Evolutionary conservation across 768 basidiomycete species (phyloP).

Genomic region (Collybiopsis luxurians): DNA sequence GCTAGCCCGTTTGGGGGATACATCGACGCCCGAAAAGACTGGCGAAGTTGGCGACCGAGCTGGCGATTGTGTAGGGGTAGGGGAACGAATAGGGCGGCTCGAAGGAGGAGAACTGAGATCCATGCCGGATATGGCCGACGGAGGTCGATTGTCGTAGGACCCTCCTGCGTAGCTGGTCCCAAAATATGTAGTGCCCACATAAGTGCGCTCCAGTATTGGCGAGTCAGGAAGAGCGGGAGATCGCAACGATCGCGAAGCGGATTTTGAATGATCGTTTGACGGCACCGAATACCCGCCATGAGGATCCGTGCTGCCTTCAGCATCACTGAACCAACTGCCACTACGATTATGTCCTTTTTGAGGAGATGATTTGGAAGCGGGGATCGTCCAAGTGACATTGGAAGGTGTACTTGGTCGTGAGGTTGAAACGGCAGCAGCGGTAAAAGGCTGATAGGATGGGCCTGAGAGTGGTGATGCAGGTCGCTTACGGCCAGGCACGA

Average conservation of each 20-base stretch:
- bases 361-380: conserved; percentile 26
- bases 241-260: conserved; percentile 44
- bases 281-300: conserved; percentile 14
- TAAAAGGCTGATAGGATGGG: conserved; percentile 57
- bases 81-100: conserved; percentile 45
- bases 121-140: conserved; percentile 47
- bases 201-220: conserved; percentile 41
- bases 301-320: conserved; percentile 27
- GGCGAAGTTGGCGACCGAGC: conserved; percentile 55
- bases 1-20: conserved; percentile 36
- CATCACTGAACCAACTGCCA: conserved; percentile 56
- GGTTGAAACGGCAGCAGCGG: conserved; percentile 45
- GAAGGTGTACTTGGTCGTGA: conserved; percentile 71
- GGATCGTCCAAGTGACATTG: conserved; percentile 67
- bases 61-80: conserved; percentile 62
- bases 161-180: conserved; percentile 24
- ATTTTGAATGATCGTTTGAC: conserved; percentile 35
- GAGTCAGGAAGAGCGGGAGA: conserved; percentile 62
- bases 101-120: conserved; percentile 48
- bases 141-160: conserved; percentile 34
- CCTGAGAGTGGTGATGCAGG: conserved; percentile 73
- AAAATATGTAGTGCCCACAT: conserved; percentile 27
- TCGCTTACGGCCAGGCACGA: conserved; percentile 50
- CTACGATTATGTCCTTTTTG: conserved; percentile 48
- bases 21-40: conserved; percentile 41